Base-by-base conservation (phyloP, 2,329 filamentous ascomycete species). In the Colletotrichum acutatum region DNA sequence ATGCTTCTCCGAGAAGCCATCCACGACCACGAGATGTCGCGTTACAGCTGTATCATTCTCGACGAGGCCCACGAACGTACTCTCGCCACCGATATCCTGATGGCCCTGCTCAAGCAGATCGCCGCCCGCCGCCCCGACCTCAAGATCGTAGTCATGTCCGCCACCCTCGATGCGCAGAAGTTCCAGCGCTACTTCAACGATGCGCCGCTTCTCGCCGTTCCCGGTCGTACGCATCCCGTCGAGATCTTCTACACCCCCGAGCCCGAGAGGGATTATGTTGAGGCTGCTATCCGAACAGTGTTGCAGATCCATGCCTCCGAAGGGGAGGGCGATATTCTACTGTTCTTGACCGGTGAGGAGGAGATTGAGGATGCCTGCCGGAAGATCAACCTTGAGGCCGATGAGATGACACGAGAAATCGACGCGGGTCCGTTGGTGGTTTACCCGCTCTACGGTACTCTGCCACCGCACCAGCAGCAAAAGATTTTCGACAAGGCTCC, bases 101-200 rank as follows among this genome's bases (percentile, higher is more conserved):
- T 99, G 94, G 97, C 95, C 68, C 88, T 99, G 72, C 86, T 99
- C 74, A 99, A 99, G 86, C 94, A 97, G 80, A 92, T 98, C 54
- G 91, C 95, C 42, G 84, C 88, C 77, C 91, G 95, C 78, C 90
- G 97, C 72, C 90, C 94, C 4, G 97, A 99, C 82, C 88, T 99
- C 79, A 99, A 99, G 87, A 94, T 99, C 79, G 97, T 99, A 80
- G 97, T 99, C 88, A 99, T 98, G 92, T 98, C 96, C 80, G 97
- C 97, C 74, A 99, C 97, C 11, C 90, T 99, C 67, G 97, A 99
- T 84, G 97, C 97, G 5, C 93, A 98, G 80, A 99, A 99, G 84
- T 99, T 99, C 82, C 97, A 98, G 83, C 92, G 92, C 74, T 99
- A 99, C 86, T 99, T 99, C 86, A 94, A 95, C 84, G 91, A 98